These are phyloP conservation scores for Hanseniaspora sp. DNA, from an alignment of 1,139 yeast genomes.

Conservation along the genomic window DNA sequence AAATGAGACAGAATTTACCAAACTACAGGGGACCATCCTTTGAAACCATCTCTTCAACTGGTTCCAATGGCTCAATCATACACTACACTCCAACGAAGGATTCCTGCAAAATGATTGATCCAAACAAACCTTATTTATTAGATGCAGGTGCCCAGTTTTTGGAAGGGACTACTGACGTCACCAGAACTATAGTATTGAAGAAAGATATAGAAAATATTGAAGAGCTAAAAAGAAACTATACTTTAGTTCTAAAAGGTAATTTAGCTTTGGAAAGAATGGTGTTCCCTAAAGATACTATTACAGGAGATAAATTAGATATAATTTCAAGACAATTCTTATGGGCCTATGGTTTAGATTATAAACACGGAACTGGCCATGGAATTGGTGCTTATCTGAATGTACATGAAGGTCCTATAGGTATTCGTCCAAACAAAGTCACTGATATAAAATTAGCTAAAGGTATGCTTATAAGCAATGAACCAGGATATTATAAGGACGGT, in stretches of 20 bases:
- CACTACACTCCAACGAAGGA: constrained; percentile 73
- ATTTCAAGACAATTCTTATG: constrained; percentile 86
- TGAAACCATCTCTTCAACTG: constrained; percentile 85
- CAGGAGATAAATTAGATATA: constrained; percentile 68
- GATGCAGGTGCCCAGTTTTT: constrained; percentile 92
- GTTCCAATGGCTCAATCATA: constrained; percentile 84
- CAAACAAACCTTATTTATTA: constrained; percentile 65
- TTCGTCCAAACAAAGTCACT: constrained; percentile 48
- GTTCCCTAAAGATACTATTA: constrained; percentile 75
- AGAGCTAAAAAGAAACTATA: constrained; percentile 44
- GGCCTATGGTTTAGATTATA: constrained; percentile 78
- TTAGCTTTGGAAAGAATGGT: constrained; percentile 63
- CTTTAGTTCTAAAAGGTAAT: constrained; percentile 86
- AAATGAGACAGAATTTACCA: constrained; percentile 50
- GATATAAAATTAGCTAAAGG: constrained; percentile 39
- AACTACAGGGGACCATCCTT: constrained; percentile 77
- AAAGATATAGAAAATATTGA: constrained; percentile 59
- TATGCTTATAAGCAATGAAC: constrained; percentile 81
- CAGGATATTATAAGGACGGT: constrained; percentile 89
- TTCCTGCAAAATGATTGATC: constrained; percentile 57
- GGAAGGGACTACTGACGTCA: constrained; percentile 94
- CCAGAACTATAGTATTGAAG: constrained; percentile 68
- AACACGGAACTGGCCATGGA: constrained; percentile 98
- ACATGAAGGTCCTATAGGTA: constrained; percentile 94
- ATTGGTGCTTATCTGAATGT: constrained; percentile 85